A percentile compares a stretch with the other conserved stretches of the same genome.
phyloP scores from a whole-genome alignment of 2,329 filamentous ascomycete species.

The Raffaelea deltoideospora region DNA sequence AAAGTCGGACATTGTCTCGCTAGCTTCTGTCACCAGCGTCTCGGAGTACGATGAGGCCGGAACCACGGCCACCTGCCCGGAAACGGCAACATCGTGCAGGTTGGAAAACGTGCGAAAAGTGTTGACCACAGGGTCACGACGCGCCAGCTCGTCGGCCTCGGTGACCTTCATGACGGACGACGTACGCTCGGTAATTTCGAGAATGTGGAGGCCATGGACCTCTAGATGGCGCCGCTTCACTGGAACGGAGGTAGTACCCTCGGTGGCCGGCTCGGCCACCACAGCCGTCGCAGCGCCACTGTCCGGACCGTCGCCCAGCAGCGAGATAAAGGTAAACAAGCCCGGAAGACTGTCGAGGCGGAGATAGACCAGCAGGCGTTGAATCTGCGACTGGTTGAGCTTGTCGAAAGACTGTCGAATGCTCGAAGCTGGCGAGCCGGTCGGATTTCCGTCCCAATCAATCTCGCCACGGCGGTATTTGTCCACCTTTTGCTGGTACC shows the following conservation, averaged over 20 bases:
- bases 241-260: no score
- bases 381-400: conserved; percentile 28
- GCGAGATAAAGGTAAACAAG: conserved; percentile 65
- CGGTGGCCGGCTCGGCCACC: conserved; percentile 17
- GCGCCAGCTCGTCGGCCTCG: conserved; percentile 57
- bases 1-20: conserved; percentile 55
- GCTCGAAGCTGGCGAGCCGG: conserved; percentile 16
- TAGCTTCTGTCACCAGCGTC: conserved; percentile 54
- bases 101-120: conserved; percentile 80
- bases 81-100: conserved; percentile 68
- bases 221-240: conserved; percentile 41
- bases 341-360: conserved; percentile 73
- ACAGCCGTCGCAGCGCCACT: conserved; percentile 18
- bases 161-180: conserved; percentile 93
- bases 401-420: conserved; percentile 14
- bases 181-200: conserved; percentile 80
- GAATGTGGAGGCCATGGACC: conserved; percentile 70
- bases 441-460: conserved; percentile 53
- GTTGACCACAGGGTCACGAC: conserved; percentile 70
- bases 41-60: conserved; percentile 68
- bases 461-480: conserved; percentile 67
- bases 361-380: conserved; percentile 62
- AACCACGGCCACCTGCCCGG: conserved; percentile 66
- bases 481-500: conserved; percentile 36
- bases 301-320: conserved; percentile 42